Evolutionary conservation across 768 basidiomycete species (phyloP).

Genomic region (Russula brevipes): DNA sequence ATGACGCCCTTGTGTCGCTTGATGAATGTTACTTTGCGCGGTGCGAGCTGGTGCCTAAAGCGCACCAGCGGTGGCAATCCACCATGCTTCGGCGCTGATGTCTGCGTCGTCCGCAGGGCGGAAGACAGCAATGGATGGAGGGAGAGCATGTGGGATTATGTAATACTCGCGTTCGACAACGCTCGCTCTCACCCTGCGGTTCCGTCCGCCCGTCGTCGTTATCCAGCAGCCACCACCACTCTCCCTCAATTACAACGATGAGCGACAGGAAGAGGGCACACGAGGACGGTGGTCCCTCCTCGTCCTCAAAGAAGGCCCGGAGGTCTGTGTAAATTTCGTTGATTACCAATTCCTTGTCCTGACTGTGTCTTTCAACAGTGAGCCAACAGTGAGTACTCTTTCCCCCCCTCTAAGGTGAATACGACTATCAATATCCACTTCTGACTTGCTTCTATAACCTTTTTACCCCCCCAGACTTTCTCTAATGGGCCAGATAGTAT

Average conservation of each 20-base stretch:
- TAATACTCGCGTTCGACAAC: background rate
- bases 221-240: background rate
- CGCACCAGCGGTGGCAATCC: slow-evolving; percentile 25
- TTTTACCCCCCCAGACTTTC: slow-evolving; percentile 46
- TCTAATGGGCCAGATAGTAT: slow-evolving; percentile 40
- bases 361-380: slow-evolving; percentile 40
- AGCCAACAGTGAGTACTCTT: slow-evolving; percentile 60
- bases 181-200: background rate
- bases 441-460: slow-evolving; percentile 70
- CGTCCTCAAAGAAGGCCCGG: slow-evolving; percentile 35
- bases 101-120: slow-evolving; percentile 2
- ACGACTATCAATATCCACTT: slow-evolving; percentile 41
- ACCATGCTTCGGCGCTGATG: slow-evolving; percentile 1
- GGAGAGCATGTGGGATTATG: slow-evolving; percentile 32
- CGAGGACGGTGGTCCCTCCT: slow-evolving; percentile 16
- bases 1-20: slow-evolving; percentile 89
- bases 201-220: too few relatives aligned
- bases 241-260: slow-evolving; percentile 4
- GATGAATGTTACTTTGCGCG: slow-evolving; percentile 74
- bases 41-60: slow-evolving; percentile 59
- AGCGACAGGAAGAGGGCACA: slow-evolving; percentile 23
- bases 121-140: slow-evolving; percentile 24
- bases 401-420: slow-evolving; percentile 63
- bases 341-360: slow-evolving; percentile 5
- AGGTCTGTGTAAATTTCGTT: slow-evolving; percentile 43